phyloP scores from a whole-genome alignment of 2,329 filamentous ascomycete genomes.

The Monilinia fructicola region DNA sequence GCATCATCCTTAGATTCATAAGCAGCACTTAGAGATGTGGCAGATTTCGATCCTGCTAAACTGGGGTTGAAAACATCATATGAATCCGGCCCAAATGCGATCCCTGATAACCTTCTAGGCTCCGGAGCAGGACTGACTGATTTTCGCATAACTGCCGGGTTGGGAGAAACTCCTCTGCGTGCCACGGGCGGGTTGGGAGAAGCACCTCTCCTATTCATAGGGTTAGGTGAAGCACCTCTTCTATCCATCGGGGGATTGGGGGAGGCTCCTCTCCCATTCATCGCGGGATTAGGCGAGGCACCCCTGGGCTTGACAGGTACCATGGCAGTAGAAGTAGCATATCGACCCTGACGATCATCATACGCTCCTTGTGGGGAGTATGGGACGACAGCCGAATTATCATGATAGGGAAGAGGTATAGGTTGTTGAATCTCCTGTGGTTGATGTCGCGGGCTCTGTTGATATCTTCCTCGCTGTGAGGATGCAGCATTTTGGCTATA shows the following conservation, averaged over 20 bases:
- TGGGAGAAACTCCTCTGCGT: conserved; percentile 53
- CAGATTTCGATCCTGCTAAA: conserved; percentile 42
- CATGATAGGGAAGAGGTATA: conserved; percentile 35
- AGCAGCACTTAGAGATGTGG: conserved; percentile 34
- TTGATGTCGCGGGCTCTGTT: conserved; percentile 29
- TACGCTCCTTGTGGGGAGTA: conserved; percentile 35
- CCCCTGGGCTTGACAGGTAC: conserved; percentile 33
- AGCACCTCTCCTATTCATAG: conserved; percentile 29
- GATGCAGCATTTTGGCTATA: conserved; percentile 43
- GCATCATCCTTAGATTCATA: conserved; percentile 45
- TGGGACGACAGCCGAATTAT: conserved; percentile 28
- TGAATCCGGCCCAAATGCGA: conserved; percentile 74
- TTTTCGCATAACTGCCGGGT: conserved; percentile 58
- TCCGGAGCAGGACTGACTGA: conserved; percentile 70
- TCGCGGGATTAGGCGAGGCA: conserved; percentile 35
- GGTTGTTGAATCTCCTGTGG: conserved; percentile 33
- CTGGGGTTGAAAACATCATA: conserved; percentile 71
- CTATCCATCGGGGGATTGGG: conserved; percentile 29
- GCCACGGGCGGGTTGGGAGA: conserved; percentile 46
- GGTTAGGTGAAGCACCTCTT: conserved; percentile 36
- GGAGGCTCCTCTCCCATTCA: conserved; percentile 32
- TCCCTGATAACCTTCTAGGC: conserved; percentile 55
- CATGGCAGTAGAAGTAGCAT: conserved; percentile 39
- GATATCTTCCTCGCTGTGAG: conserved; percentile 45
- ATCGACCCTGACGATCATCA: conserved; percentile 37